Evolutionary conservation across 768 basidiomycete genomes (phyloP).

Genomic region (Leucosporidium scottii): DNA sequence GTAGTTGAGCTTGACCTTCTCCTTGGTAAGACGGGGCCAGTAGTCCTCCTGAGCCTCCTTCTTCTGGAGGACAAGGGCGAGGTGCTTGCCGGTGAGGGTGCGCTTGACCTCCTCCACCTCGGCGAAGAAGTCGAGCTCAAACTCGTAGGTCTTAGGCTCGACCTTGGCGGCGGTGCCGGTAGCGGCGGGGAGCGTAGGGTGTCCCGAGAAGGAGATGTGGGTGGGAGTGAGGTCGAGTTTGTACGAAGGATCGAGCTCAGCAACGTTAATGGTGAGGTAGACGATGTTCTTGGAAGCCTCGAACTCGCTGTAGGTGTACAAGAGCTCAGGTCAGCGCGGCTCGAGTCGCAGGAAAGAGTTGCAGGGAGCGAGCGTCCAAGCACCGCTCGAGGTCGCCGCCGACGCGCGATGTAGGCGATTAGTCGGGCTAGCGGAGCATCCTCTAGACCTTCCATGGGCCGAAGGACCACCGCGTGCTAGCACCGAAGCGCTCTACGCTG

Average conservation of each 20-base stretch:
- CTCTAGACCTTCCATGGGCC: too few species aligned
- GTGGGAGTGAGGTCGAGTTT: conserved; percentile 38
- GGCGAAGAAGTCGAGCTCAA: conserved; percentile 65
- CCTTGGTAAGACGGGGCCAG: conserved; percentile 90
- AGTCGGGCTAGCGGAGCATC: too few species aligned
- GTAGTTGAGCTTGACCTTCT: conserved; percentile 68
- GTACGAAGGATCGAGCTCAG: conserved; percentile 29
- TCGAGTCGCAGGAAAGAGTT: too few species aligned
- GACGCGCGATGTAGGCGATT: too few species aligned
- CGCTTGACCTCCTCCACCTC: conserved; percentile 65
- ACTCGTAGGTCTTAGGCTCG: conserved; percentile 61
- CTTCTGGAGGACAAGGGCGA: conserved; percentile 68
- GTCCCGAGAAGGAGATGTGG: conserved; percentile 44
- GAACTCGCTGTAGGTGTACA: conserved; percentile 37
- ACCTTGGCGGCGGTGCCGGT: conserved; percentile 42
- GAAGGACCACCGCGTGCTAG: too few species aligned
- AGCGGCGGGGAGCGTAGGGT: conserved; percentile 34
- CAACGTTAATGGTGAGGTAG: conserved; percentile 28
- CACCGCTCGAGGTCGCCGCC: background rate
- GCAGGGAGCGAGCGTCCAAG: conserved; percentile 43
- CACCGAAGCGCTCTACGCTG: too few species aligned
- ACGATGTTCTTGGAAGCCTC: conserved; percentile 40
- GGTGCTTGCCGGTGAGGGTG: conserved; percentile 58
- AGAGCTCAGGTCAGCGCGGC: background rate
- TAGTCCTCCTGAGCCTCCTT: conserved; percentile 67